A percentile compares a stretch with the other conserved stretches of the same genome.
phyloP scores from a whole-genome alignment of 345 rosid genomes.

The Angophora floribunda region DNA sequence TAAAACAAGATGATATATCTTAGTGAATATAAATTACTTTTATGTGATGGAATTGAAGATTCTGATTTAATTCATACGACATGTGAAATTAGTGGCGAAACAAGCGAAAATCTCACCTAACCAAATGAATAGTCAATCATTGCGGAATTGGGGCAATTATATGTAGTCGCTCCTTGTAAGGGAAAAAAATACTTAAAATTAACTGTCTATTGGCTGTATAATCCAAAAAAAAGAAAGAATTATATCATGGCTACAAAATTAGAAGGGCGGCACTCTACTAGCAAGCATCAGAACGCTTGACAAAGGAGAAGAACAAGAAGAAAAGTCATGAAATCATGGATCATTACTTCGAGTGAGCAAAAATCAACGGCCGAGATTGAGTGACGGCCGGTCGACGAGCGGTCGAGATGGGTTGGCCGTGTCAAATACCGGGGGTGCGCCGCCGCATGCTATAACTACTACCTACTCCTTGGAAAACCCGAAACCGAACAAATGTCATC shows the following conservation, averaged over 20 bases:
- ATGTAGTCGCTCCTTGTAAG: neutral
- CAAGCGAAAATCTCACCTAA: neutral
- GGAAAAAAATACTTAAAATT: neutral
- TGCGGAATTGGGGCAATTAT: no score
- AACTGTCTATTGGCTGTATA: neutral
- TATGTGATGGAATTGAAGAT: rapidly evolving
- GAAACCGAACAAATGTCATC: conserved; percentile 3
- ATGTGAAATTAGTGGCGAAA: neutral
- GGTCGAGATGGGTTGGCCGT: neutral
- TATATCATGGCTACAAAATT: neutral
- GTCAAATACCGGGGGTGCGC: neutral
- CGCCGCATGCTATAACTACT: neutral
- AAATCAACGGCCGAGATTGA: neutral
- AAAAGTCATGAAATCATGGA: neutral
- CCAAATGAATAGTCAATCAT: neutral
- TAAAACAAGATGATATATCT: rapidly evolving
- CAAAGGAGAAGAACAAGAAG: neutral
- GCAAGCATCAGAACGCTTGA: neutral
- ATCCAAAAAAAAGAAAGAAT: neutral
- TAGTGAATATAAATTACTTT: neutral
- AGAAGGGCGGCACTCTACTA: neutral
- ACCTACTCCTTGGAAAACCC: neutral
- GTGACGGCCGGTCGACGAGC: neutral
- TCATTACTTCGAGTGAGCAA: neutral
- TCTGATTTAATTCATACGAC: neutral